Conservation (phyloP, 2,329 filamentous ascomycete genomes). For the Acrodontium crateriforme region DNA sequence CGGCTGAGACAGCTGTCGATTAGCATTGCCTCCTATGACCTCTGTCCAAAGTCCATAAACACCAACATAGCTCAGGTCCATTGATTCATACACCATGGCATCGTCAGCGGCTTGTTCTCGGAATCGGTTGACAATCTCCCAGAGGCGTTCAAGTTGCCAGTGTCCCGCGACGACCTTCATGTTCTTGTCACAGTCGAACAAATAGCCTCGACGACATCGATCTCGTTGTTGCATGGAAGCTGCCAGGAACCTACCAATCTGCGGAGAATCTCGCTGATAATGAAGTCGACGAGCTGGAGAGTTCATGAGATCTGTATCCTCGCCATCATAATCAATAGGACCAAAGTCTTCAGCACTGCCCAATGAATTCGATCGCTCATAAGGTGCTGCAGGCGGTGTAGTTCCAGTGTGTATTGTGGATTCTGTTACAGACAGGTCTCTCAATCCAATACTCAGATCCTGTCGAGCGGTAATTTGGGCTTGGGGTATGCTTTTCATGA, state of each 20-base stretch:
- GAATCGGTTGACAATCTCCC: constrained; percentile 58
- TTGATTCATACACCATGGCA: constrained; percentile 53
- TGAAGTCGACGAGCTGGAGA: constrained; percentile 2
- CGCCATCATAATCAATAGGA: constrained; percentile 7
- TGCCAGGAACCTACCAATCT: constrained; percentile 12
- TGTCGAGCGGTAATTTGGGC: constrained; percentile 31
- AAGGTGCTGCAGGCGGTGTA: constrained; percentile 5
- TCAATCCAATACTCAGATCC: constrained; percentile 22
- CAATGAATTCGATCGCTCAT: constrained; percentile 6
- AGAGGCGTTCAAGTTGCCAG: constrained; percentile 62
- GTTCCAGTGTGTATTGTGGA: constrained; percentile 5
- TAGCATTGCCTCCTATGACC: constrained; percentile 37
- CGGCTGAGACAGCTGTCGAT: constrained; percentile 12
- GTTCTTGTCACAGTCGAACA: constrained; percentile 49
- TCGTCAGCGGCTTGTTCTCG: constrained; percentile 50
- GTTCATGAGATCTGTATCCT: constrained; percentile 1
- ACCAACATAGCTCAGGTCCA: constrained; percentile 66
- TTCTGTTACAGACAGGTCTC: constrained; percentile 13
- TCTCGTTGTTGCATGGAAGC: constrained; percentile 29
- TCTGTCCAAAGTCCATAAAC: constrained; percentile 55
- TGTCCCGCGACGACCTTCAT: constrained; percentile 55
- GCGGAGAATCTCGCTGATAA: constrained; percentile 8
- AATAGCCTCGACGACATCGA: constrained; percentile 43
- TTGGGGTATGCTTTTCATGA: constrained; percentile 27
- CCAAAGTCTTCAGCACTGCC: constrained; percentile 15